Evolutionary conservation across 169 alveolate genomes (phyloP).

Genomic region (Amoebophrya sp.): DNA sequence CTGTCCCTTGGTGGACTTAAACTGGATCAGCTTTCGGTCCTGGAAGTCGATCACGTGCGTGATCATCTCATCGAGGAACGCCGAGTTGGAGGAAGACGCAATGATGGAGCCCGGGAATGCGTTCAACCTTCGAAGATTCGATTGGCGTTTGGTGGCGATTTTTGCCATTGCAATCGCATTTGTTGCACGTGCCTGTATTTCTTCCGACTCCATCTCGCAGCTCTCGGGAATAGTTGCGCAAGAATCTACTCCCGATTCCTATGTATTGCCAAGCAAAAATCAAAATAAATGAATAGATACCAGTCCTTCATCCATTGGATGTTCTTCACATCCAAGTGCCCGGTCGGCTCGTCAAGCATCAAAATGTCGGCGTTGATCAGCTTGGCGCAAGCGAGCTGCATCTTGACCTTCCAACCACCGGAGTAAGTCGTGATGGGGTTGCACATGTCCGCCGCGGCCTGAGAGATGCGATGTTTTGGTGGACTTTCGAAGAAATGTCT

Average conservation of each 20-base stretch:
- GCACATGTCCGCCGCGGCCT: not conserved
- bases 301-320: conserved; percentile 1
- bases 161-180: too few relatives aligned
- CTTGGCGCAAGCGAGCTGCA: conserved; percentile 15
- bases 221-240: too few relatives aligned
- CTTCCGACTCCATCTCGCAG: too few relatives aligned
- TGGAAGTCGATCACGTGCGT: conserved; percentile 10
- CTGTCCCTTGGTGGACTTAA: not conserved
- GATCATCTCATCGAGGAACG: conserved; percentile 8
- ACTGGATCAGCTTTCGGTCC: conserved; percentile 13
- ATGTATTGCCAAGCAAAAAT: too few relatives aligned
- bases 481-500: too few relatives aligned
- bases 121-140: too few relatives aligned
- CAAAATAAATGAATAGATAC: too few relatives aligned
- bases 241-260: too few relatives aligned
- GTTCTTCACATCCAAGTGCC: not conserved
- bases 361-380: not conserved
- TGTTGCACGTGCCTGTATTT: too few relatives aligned
- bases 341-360: not conserved
- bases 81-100: conserved; percentile 7
- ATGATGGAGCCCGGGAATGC: conserved; percentile 1
- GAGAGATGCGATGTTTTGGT: not conserved
- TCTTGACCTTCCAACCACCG: conserved; percentile 34
- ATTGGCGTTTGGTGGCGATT: too few relatives aligned
- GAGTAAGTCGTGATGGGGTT: conserved; percentile 29